phyloP scores from a whole-genome alignment of 1,284 basidiomycete genomes.

The Clitocybe nebularis region DNA sequence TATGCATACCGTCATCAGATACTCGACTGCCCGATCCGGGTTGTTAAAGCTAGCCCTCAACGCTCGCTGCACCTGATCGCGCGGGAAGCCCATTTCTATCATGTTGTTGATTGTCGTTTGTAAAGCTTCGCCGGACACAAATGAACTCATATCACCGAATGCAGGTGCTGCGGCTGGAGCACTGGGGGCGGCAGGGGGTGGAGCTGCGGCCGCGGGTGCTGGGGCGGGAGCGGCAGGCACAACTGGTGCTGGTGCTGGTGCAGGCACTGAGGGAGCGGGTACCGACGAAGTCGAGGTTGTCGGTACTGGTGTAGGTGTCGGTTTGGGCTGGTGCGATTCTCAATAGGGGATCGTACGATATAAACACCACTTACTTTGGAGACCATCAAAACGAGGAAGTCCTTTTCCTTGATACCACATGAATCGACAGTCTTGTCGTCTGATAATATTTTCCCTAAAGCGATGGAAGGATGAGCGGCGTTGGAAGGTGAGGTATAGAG shows the following conservation, averaged over 20 bases:
- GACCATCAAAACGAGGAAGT: constrained; percentile 98
- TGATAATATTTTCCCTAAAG: constrained; percentile 83
- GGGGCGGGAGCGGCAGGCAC: constrained; percentile 24
- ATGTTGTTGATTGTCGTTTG: constrained; percentile 79
- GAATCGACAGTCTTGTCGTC: constrained; percentile 89
- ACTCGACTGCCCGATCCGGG: constrained; percentile 96
- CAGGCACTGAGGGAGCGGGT: constrained; percentile 25
- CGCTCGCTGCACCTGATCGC: constrained; percentile 83
- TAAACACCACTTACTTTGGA: constrained; percentile 67
- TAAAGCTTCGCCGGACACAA: constrained; percentile 74
- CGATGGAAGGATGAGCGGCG: too few relatives aligned
- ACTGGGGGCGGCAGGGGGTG: constrained; percentile 31
- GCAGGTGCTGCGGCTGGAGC: constrained; percentile 34
- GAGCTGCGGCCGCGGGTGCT: constrained; percentile 21
- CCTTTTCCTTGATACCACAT: constrained; percentile 96
- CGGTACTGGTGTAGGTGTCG: constrained; percentile 35
- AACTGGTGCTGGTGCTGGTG: constrained; percentile 26
- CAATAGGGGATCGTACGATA: constrained; percentile 1
- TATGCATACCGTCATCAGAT: constrained; percentile 84
- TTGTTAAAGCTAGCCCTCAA: constrained; percentile 97
- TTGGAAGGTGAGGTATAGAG: neutral
- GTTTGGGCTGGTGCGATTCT: constrained; percentile 63
- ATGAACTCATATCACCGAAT: constrained; percentile 50
- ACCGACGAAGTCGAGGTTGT: constrained; percentile 21
- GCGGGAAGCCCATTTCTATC: constrained; percentile 93